Evolutionary conservation across 2,329 filamentous ascomycete genomes (phyloP), one percentile per base, ranked within the genome.

Genomic region (Phyllachora maydis): DNA sequence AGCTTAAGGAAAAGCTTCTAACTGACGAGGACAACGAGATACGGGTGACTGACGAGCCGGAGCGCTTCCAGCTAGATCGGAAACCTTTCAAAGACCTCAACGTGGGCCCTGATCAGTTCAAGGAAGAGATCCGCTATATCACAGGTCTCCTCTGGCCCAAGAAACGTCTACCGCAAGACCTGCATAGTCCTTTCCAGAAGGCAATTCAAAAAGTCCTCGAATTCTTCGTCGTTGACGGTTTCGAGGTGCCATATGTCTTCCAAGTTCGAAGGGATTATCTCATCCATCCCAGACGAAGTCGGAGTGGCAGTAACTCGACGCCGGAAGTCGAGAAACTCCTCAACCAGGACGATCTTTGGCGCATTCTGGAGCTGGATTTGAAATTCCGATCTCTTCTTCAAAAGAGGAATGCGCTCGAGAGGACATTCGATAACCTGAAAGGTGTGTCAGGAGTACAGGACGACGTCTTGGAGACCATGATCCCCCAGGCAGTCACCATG

Each of bases 261-360:
- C 85, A 93, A 45, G 88, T 98, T 41, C 79, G 88, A 30, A 92
- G 93, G 47, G 88, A 98, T 45, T 98, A 95, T 41, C 63, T 98
- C 20, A 90, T 98, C 27, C 81, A 95, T 39, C 16, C 16, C 16
- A n/a, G n/a, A n/a, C n/a, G n/a, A n/a, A n/a, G n/a, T n/a, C n/a
- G n/a, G n/a, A n/a, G n/a, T n/a, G n/a, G n/a, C n/a, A n/a, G n/a
- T n/a, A 9, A 17, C 6, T 17, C 6, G 6, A 17, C 16, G 6
- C 62, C 65, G 6, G 70, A 81, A 36, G 82, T 83, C 1, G 78
- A 91, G 48, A 90, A 90, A 46, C 63, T 98, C 1, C 58, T 98
- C 18, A 83, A 75, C 29, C 85, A 93, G 49, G 78, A 81, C 33
- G 85, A 98, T 37, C 53, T 98, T 3, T 98, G 88, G 88, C 75